These are phyloP conservation scores for Pulveroboletus sp. DNA, from an alignment of 768 basidiomycete species.

Conservation along the genomic window DNA sequence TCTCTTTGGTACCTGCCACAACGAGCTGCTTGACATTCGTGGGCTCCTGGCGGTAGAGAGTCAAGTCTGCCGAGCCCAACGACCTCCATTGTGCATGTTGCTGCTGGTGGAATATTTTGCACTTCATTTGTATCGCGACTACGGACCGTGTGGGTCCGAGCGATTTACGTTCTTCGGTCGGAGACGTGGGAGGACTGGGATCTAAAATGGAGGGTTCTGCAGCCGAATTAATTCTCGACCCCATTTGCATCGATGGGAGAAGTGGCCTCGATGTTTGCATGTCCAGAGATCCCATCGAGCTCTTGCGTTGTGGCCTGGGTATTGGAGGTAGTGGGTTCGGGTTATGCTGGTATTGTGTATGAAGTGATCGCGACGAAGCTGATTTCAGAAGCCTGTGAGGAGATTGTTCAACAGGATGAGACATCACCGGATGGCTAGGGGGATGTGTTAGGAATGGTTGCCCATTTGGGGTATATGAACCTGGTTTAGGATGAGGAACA, in stretches of 20 bases:
- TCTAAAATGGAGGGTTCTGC: constrained; percentile 53
- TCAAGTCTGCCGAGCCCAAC: constrained; percentile 81
- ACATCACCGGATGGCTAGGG: constrained; percentile 6
- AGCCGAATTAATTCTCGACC: constrained; percentile 48
- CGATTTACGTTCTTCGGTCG: constrained; percentile 50
- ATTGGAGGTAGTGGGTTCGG: constrained; percentile 32
- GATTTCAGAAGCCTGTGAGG: constrained; percentile 43
- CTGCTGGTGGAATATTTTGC: constrained; percentile 95
- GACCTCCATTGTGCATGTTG: constrained; percentile 98
- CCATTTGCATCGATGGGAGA: constrained; percentile 59
- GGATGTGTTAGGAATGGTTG: constrained; percentile 10
- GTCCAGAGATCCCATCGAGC: constrained; percentile 14
- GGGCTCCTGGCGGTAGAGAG: constrained; percentile 79
- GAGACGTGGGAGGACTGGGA: constrained; percentile 83
- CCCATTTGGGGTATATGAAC: constrained; percentile 6
- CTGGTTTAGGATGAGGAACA: constrained; percentile 17
- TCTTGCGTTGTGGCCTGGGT: constrained; percentile 27
- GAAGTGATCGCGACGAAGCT: constrained; percentile 55
- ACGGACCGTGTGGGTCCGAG: constrained; percentile 69
- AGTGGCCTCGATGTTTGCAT: constrained; percentile 48
- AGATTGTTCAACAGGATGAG: constrained; percentile 45
- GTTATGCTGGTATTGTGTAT: constrained; percentile 46
- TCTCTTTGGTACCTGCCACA: constrained; percentile 74
- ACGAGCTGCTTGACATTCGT: constrained; percentile 95
- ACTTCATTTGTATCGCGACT: constrained; percentile 90